Evolutionary conservation across 2,329 filamentous ascomycete genomes (phyloP), one percentile per base, ranked within the genome.

Genomic region (Beauveria caledonica): DNA sequence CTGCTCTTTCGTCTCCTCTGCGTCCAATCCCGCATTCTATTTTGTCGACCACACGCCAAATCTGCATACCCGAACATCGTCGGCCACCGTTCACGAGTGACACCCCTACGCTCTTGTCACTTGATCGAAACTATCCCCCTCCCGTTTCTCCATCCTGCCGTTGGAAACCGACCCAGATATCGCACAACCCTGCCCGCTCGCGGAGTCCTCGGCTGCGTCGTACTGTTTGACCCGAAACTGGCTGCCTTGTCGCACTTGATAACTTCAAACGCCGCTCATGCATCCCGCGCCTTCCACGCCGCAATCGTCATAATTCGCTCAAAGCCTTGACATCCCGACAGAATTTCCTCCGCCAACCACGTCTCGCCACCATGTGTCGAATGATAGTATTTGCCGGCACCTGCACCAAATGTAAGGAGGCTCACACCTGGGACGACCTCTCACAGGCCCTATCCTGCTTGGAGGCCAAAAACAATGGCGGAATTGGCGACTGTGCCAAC

Each of bases 401-500:
- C 45, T 80, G 78, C 68, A 75, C 75, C 42, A 71, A 69, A 52
- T 80, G 78, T 67, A 71, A 67, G 45, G 68, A 72, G 6, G 65
- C 62, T 49, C 73, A 77, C 58, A 74, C 70, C 17, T 78, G 78
- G 77, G 68, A 73, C 27, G 75, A 79, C 9, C 70, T 80, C 21
- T 70, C 73, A 13, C 77, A 80, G 65, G 69, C 77, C 64, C 71
- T 80, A 3, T 77, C 74, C 8, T 80, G 78, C 60, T 74, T 80
- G 54, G 73, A 79, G 63, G 77, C 78, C 42, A 80, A 80, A 65
- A 80, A 80, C 68, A 72, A 71, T 23, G 77, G 74, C 52, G 64
- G 64, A 11, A 80, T 80, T 58, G 78, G 78, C 45, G 68, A 73
- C 51, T 80, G 78, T 66, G 64, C 67, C 44, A 66, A 67, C 25